Evolutionary conservation across 345 rosid species (phyloP).

Genomic region (Isatis tinctoria): DNA sequence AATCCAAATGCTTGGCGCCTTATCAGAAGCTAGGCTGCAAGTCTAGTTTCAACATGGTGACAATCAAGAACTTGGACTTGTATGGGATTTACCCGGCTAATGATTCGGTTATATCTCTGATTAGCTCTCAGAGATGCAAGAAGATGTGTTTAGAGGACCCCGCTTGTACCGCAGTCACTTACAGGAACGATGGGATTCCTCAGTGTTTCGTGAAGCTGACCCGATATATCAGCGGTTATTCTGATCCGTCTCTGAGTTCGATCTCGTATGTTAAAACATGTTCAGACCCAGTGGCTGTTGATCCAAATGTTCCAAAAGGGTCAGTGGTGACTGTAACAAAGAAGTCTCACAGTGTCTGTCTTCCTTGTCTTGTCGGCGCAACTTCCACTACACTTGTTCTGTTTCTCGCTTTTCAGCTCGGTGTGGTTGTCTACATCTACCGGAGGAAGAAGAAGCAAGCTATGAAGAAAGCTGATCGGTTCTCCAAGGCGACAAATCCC

Average conservation of each 20-base stretch:
- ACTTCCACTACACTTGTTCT: constrained; percentile 47
- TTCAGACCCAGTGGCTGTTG: constrained; percentile 57
- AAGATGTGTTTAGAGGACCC: constrained; percentile 41
- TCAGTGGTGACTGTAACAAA: constrained; percentile 13
- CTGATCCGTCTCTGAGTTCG: constrained; percentile 55
- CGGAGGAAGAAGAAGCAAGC: constrained; percentile 42
- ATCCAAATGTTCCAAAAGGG: constrained; percentile 39
- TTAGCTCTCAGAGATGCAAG: constrained; percentile 54
- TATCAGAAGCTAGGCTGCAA: constrained; percentile 39
- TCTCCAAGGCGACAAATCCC: constrained; percentile 35
- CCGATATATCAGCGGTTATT: constrained; percentile 58
- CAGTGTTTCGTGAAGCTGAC: constrained; percentile 49
- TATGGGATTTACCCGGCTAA: constrained; percentile 70
- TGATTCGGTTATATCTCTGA: constrained; percentile 27
- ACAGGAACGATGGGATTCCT: constrained; percentile 48
- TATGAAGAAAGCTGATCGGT: constrained; percentile 43
- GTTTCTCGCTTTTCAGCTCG: constrained; percentile 50
- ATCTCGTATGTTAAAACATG: constrained; percentile 68
- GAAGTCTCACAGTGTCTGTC: constrained; percentile 33
- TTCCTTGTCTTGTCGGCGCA: constrained; percentile 59
- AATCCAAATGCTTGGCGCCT: constrained; percentile 48
- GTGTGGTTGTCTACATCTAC: constrained; percentile 42
- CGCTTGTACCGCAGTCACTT: constrained; percentile 63
- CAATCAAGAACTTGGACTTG: constrained; percentile 46
- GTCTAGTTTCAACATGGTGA: constrained; percentile 43